Evolutionary conservation across 1,284 basidiomycete genomes (phyloP).

Genomic region (Apiotrichum siamense): DNA sequence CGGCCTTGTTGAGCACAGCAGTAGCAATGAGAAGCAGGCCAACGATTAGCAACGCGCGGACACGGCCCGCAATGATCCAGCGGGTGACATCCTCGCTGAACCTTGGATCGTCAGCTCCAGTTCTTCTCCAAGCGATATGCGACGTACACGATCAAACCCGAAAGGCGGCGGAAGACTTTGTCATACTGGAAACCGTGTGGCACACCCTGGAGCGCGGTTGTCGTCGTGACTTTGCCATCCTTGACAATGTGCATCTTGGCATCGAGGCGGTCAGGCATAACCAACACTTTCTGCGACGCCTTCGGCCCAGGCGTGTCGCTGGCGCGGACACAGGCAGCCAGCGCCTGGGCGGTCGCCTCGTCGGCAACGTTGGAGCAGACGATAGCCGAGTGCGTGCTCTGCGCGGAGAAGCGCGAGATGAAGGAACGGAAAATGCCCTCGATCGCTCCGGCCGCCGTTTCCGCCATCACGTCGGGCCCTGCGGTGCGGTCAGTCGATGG

Average conservation of each 20-base stretch:
- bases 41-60: background rate
- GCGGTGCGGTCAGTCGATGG: background rate
- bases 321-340: background rate
- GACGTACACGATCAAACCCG: background rate
- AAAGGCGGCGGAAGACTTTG: background rate
- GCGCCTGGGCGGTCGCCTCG: background rate
- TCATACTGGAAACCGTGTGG: background rate
- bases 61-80: background rate
- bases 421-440: background rate
- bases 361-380: background rate
- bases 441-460: background rate
- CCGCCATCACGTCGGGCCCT: constrained; percentile 1
- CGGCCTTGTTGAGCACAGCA: background rate
- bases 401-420: background rate
- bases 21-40: background rate
- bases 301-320: background rate
- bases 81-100: background rate
- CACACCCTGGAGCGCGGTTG: background rate
- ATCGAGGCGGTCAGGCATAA: background rate
- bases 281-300: too few species aligned
- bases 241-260: background rate
- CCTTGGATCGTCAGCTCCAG: background rate
- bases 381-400: background rate
- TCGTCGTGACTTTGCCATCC: background rate
- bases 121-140: background rate